phyloP scores from a whole-genome alignment of 139 green algal genomes.

The Ostreobium quekettii region DNA sequence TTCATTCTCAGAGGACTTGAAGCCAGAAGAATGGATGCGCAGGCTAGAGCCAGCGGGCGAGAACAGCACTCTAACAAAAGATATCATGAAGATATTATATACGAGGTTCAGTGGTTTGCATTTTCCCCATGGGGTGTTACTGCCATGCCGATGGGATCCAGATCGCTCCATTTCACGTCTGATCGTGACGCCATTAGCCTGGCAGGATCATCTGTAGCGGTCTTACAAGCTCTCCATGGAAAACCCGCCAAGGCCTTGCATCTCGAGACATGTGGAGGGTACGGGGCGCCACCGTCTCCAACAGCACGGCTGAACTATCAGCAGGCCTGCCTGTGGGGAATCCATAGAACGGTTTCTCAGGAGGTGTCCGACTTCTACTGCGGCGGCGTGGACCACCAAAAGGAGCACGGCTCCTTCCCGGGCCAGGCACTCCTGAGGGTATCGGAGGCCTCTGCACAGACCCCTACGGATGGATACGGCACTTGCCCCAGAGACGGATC shows the following conservation, averaged over 20 bases:
- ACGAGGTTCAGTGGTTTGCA: not conserved
- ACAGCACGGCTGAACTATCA: too few species aligned
- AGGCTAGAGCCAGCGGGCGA: too few species aligned
- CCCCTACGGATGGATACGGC: conserved; percentile 35
- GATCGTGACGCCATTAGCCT: too few species aligned
- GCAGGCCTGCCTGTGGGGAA: conserved; percentile 10
- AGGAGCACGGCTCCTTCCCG: not conserved
- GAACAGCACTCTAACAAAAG: not conserved
- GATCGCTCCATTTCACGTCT: too few species aligned
- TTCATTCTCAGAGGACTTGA: conserved; percentile 3
- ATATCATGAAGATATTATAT: not conserved
- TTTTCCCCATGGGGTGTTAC: too few species aligned
- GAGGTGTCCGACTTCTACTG: not conserved
- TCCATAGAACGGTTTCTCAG: conserved; percentile 1
- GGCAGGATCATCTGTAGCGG: too few species aligned
- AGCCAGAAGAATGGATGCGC: conserved; percentile 1
- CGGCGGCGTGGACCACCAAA: not conserved
- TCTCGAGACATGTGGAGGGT: too few species aligned
- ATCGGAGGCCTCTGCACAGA: not conserved
- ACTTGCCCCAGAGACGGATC: not conserved
- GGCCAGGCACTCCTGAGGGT: not conserved
- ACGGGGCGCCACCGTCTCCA: too few species aligned
- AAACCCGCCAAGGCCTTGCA: too few species aligned
- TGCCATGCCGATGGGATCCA: too few species aligned
- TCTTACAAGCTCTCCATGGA: too few species aligned